Percentiles rank a stretch among this genome's conserved stretches.
These are phyloP conservation scores for Gamsiella multidivaricata DNA, from an alignment of 192 early-diverging fungal species.

Conservation along the genomic window DNA sequence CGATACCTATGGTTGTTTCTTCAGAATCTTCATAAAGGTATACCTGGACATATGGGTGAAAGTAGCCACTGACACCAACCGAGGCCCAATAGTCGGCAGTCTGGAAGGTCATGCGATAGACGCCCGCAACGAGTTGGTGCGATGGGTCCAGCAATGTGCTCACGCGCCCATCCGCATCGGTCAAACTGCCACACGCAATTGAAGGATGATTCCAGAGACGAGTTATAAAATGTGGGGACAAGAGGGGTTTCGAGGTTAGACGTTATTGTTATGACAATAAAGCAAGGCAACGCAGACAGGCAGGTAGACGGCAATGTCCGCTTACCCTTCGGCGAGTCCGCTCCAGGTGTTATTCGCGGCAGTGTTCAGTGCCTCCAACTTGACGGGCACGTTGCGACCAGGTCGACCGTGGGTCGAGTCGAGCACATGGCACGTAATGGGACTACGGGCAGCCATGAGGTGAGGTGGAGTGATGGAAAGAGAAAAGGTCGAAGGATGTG, in stretches of 20 bases:
- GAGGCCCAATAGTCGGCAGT: constrained; percentile 77
- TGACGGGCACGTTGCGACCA: constrained; percentile 76
- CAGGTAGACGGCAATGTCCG: neutral
- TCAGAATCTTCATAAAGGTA: too few species aligned
- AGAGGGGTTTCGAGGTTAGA: too few species aligned
- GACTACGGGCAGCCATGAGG: constrained; percentile 60
- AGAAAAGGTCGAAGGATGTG: neutral
- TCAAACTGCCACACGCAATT: constrained; percentile 38
- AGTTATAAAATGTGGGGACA: too few species aligned
- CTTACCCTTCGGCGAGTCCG: constrained; percentile 42
- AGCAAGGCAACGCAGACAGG: too few species aligned
- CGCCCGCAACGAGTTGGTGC: constrained; percentile 70
- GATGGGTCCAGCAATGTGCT: constrained; percentile 67
- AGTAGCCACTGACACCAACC: constrained; percentile 68
- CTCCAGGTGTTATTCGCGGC: constrained; percentile 51
- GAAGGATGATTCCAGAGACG: neutral
- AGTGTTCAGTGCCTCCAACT: constrained; percentile 65
- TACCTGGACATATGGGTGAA: constrained; percentile 87
- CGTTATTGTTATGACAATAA: neutral
- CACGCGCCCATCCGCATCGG: constrained; percentile 84
- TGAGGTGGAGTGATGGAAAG: too few species aligned
- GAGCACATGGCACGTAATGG: constrained; percentile 91
- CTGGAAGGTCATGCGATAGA: constrained; percentile 85
- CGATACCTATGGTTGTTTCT: too few species aligned
- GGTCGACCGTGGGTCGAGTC: constrained; percentile 83